Evolutionary conservation across 305 asterid species (phyloP), one percentile per base, ranked within the genome.

Genomic region (Fraxinus sp.): DNA sequence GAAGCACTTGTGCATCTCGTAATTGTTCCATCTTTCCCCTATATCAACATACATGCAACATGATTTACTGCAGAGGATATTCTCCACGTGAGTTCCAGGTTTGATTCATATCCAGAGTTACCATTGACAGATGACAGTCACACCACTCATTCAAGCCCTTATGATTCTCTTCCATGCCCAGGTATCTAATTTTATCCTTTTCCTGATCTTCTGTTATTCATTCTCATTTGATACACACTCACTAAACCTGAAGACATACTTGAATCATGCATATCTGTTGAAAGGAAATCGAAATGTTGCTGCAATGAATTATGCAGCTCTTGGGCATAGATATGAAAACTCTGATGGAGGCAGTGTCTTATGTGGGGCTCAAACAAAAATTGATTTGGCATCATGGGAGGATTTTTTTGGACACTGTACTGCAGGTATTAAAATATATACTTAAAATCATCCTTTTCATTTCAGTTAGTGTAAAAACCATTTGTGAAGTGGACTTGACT

Each of bases 1-100:
- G 77, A 33, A 14, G 24, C 14, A 71, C 77, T 77, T n/a, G 36
- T 75, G 13, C 55, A 77, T 83, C 68, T 77, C 66, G 4, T 83
- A 22, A 28, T 49, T 84, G 5, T 74, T 33, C 37, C 36, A 49
- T 82, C 11, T 79, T 83, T 79, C 30, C 55, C 77, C 70, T 28
- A 43, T 83, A 77, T 36, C 77, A 55, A 75, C 80, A 66, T 46
- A 46, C 18, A 5, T 30, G 20, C 22, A 28, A 68, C 39, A 66
- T 83, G 81, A 83, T 78, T 84, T 71, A 86, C 80, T 82, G 83
- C 91, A 90, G 99, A 90, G 83, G 91, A 89, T 87, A 91, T 83
- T 85, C 92, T 90, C 76, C 98, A 89, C 78, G 90, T 85, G 76
- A 90, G 90, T 84, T 88, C 97, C 83, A 86, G 90, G 70, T 75